phyloP scores from a whole-genome alignment of 2,329 filamentous ascomycete genomes.

The Chaetoscypha palmicola region DNA sequence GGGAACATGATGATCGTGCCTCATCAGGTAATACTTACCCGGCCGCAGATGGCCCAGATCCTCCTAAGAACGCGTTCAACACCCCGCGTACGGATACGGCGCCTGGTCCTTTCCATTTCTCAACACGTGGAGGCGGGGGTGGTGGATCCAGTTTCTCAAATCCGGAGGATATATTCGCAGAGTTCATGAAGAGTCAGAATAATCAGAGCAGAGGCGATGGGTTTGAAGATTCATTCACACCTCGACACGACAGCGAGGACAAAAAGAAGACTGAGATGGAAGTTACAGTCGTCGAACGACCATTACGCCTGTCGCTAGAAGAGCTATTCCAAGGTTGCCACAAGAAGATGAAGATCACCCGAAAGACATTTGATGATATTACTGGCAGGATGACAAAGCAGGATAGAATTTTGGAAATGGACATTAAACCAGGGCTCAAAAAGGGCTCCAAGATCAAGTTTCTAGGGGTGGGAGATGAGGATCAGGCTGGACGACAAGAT shows the following conservation, averaged over 20 bases:
- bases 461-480: background rate
- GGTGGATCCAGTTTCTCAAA: conserved; percentile 76
- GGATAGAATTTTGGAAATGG: conserved; percentile 5
- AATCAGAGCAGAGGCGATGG: conserved; percentile 37
- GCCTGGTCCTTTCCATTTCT: no score
- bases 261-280: conserved; percentile 40
- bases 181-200: conserved; percentile 62
- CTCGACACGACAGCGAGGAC: conserved; percentile 31
- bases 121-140: no score
- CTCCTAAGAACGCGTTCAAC: no score
- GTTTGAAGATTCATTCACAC: conserved; percentile 46
- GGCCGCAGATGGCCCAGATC: no score
- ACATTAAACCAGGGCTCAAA: conserved; percentile 6
- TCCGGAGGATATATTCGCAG: conserved; percentile 75
- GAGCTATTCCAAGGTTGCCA: conserved; percentile 5
- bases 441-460: conserved; percentile 9
- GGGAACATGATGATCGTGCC: no score
- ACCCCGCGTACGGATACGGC: no score
- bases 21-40: no score
- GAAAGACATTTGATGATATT: background rate
- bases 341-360: conserved; percentile 7
- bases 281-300: conserved; percentile 2
- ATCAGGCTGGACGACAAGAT: background rate
- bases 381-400: background rate
- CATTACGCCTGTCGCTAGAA: conserved; percentile 2